These are phyloP conservation scores for Scleroderma citrinum DNA, from an alignment of 768 basidiomycete species.

Conservation along the genomic window DNA sequence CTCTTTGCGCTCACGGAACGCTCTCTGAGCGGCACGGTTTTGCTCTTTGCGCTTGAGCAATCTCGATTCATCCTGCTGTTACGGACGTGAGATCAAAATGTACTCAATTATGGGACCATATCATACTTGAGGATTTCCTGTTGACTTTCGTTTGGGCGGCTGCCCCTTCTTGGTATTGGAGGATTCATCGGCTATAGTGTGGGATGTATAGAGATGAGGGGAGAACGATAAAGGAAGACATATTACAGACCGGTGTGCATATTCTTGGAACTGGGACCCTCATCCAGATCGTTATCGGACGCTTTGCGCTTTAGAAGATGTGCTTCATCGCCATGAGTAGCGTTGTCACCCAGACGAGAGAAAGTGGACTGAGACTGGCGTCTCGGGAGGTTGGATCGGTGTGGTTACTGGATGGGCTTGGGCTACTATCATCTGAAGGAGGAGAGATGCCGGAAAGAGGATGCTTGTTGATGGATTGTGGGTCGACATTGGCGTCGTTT, in stretches of 20 bases:
- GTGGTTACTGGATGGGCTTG: conserved; percentile 58
- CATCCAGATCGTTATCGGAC: conserved; percentile 53
- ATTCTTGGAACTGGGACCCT: conserved; percentile 61
- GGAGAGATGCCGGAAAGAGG: conserved; percentile 51
- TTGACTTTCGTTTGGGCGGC: conserved; percentile 35
- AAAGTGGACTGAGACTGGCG: conserved; percentile 11
- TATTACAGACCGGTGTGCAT: conserved; percentile 52
- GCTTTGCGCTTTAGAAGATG: conserved; percentile 72
- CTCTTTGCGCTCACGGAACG: conserved; percentile 96
- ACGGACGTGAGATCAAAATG: conserved; percentile 2
- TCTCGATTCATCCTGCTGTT: conserved; percentile 59
- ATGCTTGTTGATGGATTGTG: conserved; percentile 47
- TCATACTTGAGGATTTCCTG: conserved; percentile 32
- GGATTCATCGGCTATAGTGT: conserved; percentile 20
- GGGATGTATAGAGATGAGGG: conserved; percentile 2
- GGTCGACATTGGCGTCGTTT: conserved; percentile 46
- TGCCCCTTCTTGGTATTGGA: conserved; percentile 21
- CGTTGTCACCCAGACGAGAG: conserved; percentile 21
- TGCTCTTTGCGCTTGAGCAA: conserved; percentile 92
- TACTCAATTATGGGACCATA: background rate
- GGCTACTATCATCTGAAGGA: conserved; percentile 71
- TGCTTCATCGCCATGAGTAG: conserved; percentile 43
- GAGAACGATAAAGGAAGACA: background rate
- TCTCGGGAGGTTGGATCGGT: conserved; percentile 25
- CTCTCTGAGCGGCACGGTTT: conserved; percentile 94